Percentiles rank a stretch among this genome's conserved stretches.
phyloP scores from a whole-genome alignment of 2,329 filamentous ascomycete species.

The Microcyclosporella mali region DNA sequence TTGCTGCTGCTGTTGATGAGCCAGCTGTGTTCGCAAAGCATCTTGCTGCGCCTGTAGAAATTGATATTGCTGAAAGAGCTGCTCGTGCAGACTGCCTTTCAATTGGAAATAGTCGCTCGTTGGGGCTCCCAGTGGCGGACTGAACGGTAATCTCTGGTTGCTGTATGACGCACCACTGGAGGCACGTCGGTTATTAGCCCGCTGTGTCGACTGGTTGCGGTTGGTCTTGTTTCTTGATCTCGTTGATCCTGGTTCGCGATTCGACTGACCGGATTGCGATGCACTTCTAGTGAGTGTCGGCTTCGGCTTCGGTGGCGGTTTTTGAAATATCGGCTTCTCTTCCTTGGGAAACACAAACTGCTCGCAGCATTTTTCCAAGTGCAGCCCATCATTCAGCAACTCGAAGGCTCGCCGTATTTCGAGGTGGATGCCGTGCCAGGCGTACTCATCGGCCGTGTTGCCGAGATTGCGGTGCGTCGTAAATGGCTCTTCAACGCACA shows the following conservation, averaged over 20 bases:
- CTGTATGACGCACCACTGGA: conserved; percentile 51
- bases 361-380: conserved; percentile 78
- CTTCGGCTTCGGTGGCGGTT: conserved; percentile 51
- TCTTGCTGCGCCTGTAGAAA: conserved; percentile 33
- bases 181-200: conserved; percentile 48
- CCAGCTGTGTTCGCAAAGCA: conserved; percentile 36
- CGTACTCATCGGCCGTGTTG: conserved; percentile 93
- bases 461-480: conserved; percentile 83
- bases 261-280: conserved; percentile 43
- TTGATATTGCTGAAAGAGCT: conserved; percentile 44
- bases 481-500: conserved; percentile 96
- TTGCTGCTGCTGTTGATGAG: conserved; percentile 38
- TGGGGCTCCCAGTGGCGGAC: conserved; percentile 36
- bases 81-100: conserved; percentile 42
- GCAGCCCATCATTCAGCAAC: conserved; percentile 63
- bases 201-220: conserved; percentile 44
- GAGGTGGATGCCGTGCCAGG: conserved; percentile 82
- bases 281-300: conserved; percentile 47
- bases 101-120: conserved; percentile 39
- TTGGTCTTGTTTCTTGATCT: conserved; percentile 31
- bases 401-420: conserved; percentile 87
- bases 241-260: conserved; percentile 38
- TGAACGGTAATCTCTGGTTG: conserved; percentile 33
- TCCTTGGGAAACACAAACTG: conserved; percentile 83
- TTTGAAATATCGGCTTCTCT: conserved; percentile 55